Evolutionary conservation across 1,284 basidiomycete genomes (phyloP), one percentile per base, ranked within the genome.

Genomic region (Boletus holoroseus): DNA sequence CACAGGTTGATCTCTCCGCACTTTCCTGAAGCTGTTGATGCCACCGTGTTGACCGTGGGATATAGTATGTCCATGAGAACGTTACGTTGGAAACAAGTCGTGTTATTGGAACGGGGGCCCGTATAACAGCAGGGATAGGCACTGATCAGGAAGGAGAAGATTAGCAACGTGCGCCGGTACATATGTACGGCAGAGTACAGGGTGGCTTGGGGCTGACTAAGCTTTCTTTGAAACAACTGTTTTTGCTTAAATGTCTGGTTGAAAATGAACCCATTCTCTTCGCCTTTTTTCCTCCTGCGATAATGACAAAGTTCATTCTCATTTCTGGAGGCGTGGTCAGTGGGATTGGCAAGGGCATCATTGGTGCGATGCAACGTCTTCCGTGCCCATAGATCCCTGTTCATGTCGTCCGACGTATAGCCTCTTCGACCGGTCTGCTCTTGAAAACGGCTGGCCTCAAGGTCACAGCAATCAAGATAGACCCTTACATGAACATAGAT

Each of bases 401-500:
- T 55, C 53, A 62, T 57, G 13, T 55, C 43, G 38, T 50, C 31
- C 47, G 51, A 45, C 30, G 27, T 39, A 38, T 55, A 94, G 94
- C 95, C 62, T 99, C 95, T 37, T 98, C 94, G 55, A 98, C 96
- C 15, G 95, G 95, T 57, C 77, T 99, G 46, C 79, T 99, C 48
- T 79, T 99, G 69, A 98, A 98, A 76, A 98, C 92, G 43, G 84
- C 88, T 30, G 95, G 95, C 40, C 78, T 96, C 58, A 95, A 94
- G 71, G 95, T 98, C 64, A 99, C 96, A 2, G 90, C 96, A 24
- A 98, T 99, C 78, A 99, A 99, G 76, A 98, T 99, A 62, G 95
- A 99, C 71, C 95, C 95, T 20, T 99, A 99, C 69, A 98, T 99
- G 94, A 99, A 99, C 76, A 97, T 99, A 64, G 95, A 99, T 79